phyloP scores from a whole-genome alignment of 441 rosid genomes.

The Jatropha multifida region DNA sequence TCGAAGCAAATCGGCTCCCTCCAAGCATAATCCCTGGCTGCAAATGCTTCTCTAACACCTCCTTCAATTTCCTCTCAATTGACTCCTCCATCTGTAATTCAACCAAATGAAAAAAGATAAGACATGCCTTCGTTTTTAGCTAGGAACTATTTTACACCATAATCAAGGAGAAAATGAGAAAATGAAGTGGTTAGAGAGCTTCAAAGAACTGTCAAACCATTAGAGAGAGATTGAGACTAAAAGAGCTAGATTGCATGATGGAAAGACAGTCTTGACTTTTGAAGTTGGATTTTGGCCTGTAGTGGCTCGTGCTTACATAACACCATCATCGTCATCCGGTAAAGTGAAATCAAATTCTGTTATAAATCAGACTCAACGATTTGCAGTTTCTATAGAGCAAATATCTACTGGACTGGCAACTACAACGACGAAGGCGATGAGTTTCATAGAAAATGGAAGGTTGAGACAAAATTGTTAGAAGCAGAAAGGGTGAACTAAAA shows the following conservation, averaged over 20 bases:
- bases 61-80: slow-evolving; percentile 61
- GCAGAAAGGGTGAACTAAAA: not conserved
- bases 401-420: not conserved
- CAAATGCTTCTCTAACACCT: slow-evolving; percentile 64
- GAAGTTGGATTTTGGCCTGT: not conserved
- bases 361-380: slow-evolving; percentile 4
- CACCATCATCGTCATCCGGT: slow-evolving; percentile 5
- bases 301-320: slow-evolving; percentile 4
- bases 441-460: slow-evolving; percentile 11
- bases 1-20: no score
- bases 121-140: slow-evolving; percentile 61
- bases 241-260: no score
- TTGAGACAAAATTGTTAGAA: not conserved
- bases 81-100: slow-evolving; percentile 72
- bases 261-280: not conserved
- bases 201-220: slow-evolving; percentile 51
- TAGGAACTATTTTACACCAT: slow-evolving; percentile 81
- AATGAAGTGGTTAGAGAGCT: slow-evolving; percentile 62
- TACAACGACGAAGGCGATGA: not conserved
- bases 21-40: slow-evolving; percentile 69
- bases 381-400: slow-evolving; percentile 6
- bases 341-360: slow-evolving; percentile 6
- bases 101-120: slow-evolving; percentile 52
- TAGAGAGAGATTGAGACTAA: slow-evolving; percentile 61
- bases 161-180: slow-evolving; percentile 55